Conservation (phyloP, 2,329 filamentous ascomycete genomes). For the Nannizziopsis arthrosporioides region DNA sequence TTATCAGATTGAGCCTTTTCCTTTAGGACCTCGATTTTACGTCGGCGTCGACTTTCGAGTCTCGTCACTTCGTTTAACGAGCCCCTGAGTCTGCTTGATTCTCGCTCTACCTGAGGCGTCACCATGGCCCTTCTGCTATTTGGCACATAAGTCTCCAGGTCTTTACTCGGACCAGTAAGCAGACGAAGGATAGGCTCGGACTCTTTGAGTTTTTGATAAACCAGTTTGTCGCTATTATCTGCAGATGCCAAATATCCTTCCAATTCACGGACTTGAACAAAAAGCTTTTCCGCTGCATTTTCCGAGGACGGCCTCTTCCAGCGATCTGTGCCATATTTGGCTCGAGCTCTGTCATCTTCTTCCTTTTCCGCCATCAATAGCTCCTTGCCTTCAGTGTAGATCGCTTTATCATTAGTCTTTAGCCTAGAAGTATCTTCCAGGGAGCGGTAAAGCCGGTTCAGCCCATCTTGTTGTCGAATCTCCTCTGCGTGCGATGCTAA, state of each 20-base stretch:
- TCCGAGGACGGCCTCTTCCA: conserved; percentile 64
- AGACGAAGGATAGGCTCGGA: conserved; percentile 65
- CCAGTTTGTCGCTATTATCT: conserved; percentile 53
- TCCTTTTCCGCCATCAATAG: conserved; percentile 67
- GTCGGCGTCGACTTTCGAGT: conserved; percentile 66
- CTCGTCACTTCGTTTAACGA: conserved; percentile 75
- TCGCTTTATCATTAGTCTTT: conserved; percentile 62
- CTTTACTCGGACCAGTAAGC: conserved; percentile 66
- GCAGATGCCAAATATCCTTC: conserved; percentile 73
- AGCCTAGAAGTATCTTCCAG: conserved; percentile 85
- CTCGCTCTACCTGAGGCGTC: conserved; percentile 66
- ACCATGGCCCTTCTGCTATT: conserved; percentile 69
- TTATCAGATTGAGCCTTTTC: conserved; percentile 78
- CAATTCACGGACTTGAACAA: conserved; percentile 64
- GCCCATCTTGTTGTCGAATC: conserved; percentile 77
- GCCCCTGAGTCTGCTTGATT: conserved; percentile 63
- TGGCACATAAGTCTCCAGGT: conserved; percentile 78
- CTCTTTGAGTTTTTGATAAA: conserved; percentile 65
- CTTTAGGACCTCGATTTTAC: conserved; percentile 65
- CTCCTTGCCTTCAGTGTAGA: conserved; percentile 74
- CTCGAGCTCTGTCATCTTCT: conserved; percentile 65
- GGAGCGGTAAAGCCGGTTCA: conserved; percentile 63
- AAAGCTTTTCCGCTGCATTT: conserved; percentile 59
- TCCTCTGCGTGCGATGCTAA: conserved; percentile 87
- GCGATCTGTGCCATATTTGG: conserved; percentile 73